Conservation (phyloP, 352 stramenopile genomes). For the Globisporangium radiosum region DNA sequence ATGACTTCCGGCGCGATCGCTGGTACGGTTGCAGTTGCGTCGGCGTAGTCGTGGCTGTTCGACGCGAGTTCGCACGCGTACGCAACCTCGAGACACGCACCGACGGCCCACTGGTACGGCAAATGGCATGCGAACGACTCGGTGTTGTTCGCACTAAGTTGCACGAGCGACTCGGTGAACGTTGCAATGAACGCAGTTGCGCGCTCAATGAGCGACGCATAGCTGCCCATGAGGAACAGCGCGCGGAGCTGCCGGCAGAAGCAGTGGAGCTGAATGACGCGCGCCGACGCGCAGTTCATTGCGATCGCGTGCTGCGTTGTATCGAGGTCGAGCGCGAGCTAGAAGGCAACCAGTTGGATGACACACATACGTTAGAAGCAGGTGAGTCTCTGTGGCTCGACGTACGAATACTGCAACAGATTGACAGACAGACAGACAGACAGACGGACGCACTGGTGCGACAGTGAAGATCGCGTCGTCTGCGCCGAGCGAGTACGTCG, state of each 20-base stretch:
- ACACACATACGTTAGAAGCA: too few relatives aligned
- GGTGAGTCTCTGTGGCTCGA: too few relatives aligned
- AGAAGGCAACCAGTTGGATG: too few relatives aligned
- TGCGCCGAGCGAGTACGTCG: constrained; percentile 17
- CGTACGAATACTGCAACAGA: too few relatives aligned
- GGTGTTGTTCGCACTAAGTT: constrained; percentile 14
- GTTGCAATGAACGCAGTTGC: constrained; percentile 45
- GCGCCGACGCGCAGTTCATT: constrained; percentile 36
- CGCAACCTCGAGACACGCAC: constrained; percentile 66
- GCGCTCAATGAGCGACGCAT: constrained; percentile 52
- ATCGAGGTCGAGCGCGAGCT: constrained; percentile 59
- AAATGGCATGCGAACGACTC: constrained; percentile 32
- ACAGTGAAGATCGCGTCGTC: constrained; percentile 49
- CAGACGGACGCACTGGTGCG: constrained; percentile 36
- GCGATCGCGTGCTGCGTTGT: constrained; percentile 47
- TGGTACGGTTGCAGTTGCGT: constrained; percentile 35
- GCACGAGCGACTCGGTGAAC: constrained; percentile 35
- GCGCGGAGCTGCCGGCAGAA: constrained; percentile 75
- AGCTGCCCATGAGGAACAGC: constrained; percentile 66
- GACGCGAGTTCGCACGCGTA: constrained; percentile 73
- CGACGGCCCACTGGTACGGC: constrained; percentile 61
- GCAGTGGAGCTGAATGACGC: constrained; percentile 63
- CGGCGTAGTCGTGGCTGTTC: constrained; percentile 54
- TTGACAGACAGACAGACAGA: neutral
- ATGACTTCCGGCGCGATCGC: constrained; percentile 54